A percentile compares a stretch with the other conserved stretches of the same genome.
These are phyloP conservation scores for Talaromyces funiculosus DNA, from an alignment of 2,329 filamentous ascomycete species.

Conservation along the genomic window DNA sequence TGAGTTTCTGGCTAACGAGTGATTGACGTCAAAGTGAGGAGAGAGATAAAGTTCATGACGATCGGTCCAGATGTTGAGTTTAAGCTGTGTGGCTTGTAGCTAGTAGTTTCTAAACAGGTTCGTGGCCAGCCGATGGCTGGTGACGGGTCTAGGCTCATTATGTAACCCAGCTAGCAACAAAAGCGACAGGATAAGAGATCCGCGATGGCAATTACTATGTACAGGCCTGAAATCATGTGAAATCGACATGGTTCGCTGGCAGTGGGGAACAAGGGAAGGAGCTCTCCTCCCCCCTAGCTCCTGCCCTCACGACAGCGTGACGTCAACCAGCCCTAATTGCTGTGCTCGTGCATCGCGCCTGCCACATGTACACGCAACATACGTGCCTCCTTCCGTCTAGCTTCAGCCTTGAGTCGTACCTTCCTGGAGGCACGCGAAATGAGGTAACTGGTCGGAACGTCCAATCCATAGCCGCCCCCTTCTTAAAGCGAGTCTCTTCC, in stretches of 20 bases:
- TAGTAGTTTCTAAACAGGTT: background rate
- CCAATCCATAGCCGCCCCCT: background rate
- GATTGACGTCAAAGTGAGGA: background rate
- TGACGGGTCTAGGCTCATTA: background rate
- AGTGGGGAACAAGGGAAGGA: background rate
- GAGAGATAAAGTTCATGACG: background rate
- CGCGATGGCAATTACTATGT: background rate
- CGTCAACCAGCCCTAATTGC: slow-evolving; percentile 9
- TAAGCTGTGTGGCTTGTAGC: background rate
- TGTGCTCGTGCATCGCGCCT: background rate
- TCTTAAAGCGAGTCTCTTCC: background rate
- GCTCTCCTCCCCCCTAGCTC: background rate
- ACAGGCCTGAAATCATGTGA: background rate
- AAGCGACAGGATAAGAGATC: background rate
- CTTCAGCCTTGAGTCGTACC: background rate
- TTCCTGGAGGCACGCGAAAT: background rate
- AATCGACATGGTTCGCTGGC: background rate
- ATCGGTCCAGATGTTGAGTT: background rate
- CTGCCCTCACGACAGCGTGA: slow-evolving; percentile 8
- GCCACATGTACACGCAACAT: background rate
- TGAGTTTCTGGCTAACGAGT: background rate
- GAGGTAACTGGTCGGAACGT: slow-evolving; percentile 1
- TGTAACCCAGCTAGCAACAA: background rate
- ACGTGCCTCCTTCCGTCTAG: background rate
- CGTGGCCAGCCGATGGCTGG: background rate